Percentiles rank a stretch among this genome's conserved stretches.
These are phyloP conservation scores for Aspergillus nidulans DNA, from an alignment of 495 filamentous ascomycete species.

Conservation along the genomic window DNA sequence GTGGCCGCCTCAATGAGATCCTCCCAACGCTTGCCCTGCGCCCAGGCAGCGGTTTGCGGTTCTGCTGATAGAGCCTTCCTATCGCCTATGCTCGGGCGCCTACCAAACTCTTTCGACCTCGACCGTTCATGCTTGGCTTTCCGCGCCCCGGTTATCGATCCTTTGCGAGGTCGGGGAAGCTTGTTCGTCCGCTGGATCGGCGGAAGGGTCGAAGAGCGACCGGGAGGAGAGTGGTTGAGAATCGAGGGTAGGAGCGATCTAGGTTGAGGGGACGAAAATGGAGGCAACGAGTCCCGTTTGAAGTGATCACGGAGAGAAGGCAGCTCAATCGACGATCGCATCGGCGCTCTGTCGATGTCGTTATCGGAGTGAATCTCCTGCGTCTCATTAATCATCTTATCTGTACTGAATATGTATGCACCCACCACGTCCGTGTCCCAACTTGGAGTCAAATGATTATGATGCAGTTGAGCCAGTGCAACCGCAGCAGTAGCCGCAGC, in stretches of 20 bases:
- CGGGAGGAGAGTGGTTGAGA: conserved; percentile 73
- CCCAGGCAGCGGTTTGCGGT: conserved; percentile 61
- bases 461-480: conserved; percentile 82
- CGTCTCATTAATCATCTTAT: neutral
- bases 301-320: conserved; percentile 69
- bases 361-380: conserved; percentile 72
- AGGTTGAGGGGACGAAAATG: conserved; percentile 55
- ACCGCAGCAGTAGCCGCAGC: conserved; percentile 76
- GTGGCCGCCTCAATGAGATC: conserved; percentile 89
- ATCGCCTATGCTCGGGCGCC: conserved; percentile 67
- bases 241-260: conserved; percentile 78
- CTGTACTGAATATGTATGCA: neutral
- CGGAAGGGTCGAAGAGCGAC: conserved; percentile 80
- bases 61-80: conserved; percentile 83
- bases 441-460: conserved; percentile 71
- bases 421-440: conserved; percentile 84
- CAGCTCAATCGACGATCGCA: conserved; percentile 64
- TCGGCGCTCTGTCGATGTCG: conserved; percentile 54
- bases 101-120: conserved; percentile 62
- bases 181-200: conserved; percentile 67
- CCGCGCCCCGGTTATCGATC: conserved; percentile 68
- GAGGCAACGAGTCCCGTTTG: conserved; percentile 64
- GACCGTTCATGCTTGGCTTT: conserved; percentile 72
- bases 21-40: conserved; percentile 87
- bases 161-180: conserved; percentile 69